Evolutionary conservation across 148 eudicot species (phyloP).

Genomic region (Persicaria tinctoria): DNA sequence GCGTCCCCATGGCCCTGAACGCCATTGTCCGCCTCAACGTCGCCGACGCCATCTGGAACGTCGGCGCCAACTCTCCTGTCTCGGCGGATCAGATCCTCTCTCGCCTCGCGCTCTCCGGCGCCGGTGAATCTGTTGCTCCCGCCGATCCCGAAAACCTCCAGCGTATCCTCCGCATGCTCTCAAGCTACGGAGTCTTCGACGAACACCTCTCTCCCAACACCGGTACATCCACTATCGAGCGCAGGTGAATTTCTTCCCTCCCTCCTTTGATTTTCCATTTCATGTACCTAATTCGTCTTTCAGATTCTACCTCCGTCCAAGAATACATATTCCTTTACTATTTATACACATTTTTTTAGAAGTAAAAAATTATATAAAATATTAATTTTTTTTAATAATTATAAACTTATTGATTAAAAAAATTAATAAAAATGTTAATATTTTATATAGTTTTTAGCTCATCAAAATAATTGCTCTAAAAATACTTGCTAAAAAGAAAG

Average conservation of each 20-base stretch:
- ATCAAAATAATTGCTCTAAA: no score
- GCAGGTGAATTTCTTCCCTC: background rate
- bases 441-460: no score
- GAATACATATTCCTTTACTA: no score
- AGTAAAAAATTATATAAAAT: no score
- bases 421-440: no score
- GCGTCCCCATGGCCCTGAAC: constrained; percentile 51
- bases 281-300: background rate
- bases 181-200: constrained; percentile 36
- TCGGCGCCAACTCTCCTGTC: constrained; percentile 34
- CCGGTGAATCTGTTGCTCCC: background rate
- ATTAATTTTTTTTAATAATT: no score
- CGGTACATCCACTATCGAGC: background rate
- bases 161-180: constrained; percentile 44
- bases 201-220: constrained; percentile 19
- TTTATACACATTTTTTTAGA: no score
- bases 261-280: constrained; percentile 4
- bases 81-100: constrained; percentile 33
- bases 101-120: constrained; percentile 13
- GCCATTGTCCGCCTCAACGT: constrained; percentile 46
- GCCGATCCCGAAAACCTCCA: constrained; percentile 44
- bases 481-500: no score
- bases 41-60: constrained; percentile 36
- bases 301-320: background rate
- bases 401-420: no score